Evolutionary conservation across 139 green algal species (phyloP), one percentile per base, ranked within the genome.

Genomic region (Ettlia oleoabundans): DNA sequence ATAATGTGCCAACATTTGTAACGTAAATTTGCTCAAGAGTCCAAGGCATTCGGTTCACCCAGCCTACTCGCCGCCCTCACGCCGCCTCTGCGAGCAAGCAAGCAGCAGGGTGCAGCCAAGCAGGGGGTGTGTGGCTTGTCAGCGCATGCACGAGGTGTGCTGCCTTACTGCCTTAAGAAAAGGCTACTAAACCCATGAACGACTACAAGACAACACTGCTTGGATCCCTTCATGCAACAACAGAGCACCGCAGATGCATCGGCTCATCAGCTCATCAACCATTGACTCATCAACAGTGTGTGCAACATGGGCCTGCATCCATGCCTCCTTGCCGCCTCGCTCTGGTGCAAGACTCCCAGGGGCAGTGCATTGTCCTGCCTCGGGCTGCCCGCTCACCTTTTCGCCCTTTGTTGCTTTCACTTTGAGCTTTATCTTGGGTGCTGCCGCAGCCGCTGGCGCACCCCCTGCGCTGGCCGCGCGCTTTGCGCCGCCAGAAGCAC

Each of bases 351-450:
- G n/a, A n/a, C n/a, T n/a, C n/a, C n/a, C n/a, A n/a, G n/a, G n/a
- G n/a, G n/a, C n/a, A n/a, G n/a, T n/a, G n/a, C n/a, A n/a, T n/a
- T n/a, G n/a, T n/a, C n/a, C n/a, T n/a, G n/a, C n/a, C n/a, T n/a
- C n/a, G n/a, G n/a, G n/a, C n/a, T n/a, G n/a, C n/a, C n/a, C n/a
- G 1, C 71, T 4, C 53, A 80, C 73, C 73, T 80, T 80, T 22
- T 67, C 63, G 18, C 63, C 73, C 53, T 68, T 80, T n/a, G 51
- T 80, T 33, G 32, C 35, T 21, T 42, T 42, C 10, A 80, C 53
- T 53, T 68, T 80, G 10, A 80, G 53, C 53, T 80, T 80, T 37
- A 80, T 69, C 53, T 68, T 65, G 47, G 30, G 38, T 26, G 72
- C 30, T n/a, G 52, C 53, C 1, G 47, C 73, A 40, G 58, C 33